Percentiles rank a stretch among this genome's conserved stretches.
phyloP scores from a whole-genome alignment of 2,329 filamentous ascomycete species.

The Paracorniculantispora psalliotae region DNA sequence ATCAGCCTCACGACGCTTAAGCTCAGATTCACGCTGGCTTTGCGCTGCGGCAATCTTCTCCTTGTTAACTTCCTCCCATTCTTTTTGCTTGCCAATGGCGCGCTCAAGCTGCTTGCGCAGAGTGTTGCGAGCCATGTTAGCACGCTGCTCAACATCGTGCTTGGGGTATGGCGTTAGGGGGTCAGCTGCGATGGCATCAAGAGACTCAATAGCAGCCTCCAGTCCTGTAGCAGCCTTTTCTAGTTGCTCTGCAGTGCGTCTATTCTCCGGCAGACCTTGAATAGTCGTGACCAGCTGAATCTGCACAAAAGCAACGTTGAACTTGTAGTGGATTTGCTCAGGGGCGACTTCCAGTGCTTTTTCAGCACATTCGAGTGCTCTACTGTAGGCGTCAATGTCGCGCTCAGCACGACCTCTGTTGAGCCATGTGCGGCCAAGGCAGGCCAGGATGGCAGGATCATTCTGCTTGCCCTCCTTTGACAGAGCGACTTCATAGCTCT shows the following conservation, averaged over 20 bases:
- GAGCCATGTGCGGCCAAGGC: conserved; percentile 82
- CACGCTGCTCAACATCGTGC: conserved; percentile 85
- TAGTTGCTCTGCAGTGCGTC: conserved; percentile 75
- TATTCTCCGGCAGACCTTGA: conserved; percentile 66
- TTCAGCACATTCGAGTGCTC: conserved; percentile 56
- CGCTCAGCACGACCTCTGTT: conserved; percentile 65
- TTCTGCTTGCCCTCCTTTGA: conserved; percentile 68
- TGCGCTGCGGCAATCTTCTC: conserved; percentile 79
- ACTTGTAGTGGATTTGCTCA: conserved; percentile 85
- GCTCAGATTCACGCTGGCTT: conserved; percentile 73
- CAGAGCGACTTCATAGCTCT: conserved; percentile 86
- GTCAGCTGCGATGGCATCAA: conserved; percentile 59
- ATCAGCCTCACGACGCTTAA: conserved; percentile 72
- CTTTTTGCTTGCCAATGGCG: conserved; percentile 74
- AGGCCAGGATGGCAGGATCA: conserved; percentile 76
- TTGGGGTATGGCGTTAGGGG: conserved; percentile 80
- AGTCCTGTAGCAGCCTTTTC: conserved; percentile 75
- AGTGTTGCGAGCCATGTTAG: conserved; percentile 95
- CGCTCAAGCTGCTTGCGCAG: conserved; percentile 88
- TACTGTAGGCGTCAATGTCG: conserved; percentile 53
- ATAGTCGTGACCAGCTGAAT: conserved; percentile 86
- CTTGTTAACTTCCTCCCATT: conserved; percentile 91
- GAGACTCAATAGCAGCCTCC: conserved; percentile 73
- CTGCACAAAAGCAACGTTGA: conserved; percentile 97
- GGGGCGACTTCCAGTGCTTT: conserved; percentile 73